Conservation (phyloP, 2,329 filamentous ascomycete species). For the Fusarium duplospermum region DNA sequence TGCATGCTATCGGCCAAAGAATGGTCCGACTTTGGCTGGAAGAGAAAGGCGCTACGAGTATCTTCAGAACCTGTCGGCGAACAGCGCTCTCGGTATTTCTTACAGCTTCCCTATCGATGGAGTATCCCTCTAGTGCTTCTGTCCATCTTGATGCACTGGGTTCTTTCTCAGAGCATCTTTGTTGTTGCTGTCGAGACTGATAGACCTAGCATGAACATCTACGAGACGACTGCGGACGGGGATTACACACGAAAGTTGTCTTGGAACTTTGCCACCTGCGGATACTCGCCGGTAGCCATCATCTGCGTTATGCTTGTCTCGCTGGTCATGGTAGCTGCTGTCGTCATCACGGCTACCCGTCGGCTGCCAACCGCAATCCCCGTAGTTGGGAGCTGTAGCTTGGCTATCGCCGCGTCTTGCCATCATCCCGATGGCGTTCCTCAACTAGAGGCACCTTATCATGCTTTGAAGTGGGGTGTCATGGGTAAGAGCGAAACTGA, state of each 20-base stretch:
- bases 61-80: neutral
- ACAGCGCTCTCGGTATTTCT: slow-evolving; percentile 21
- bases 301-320: neutral
- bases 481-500: neutral
- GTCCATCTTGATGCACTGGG: slow-evolving; percentile 14
- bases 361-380: slow-evolving; percentile 4
- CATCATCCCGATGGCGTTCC: slow-evolving; percentile 3
- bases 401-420: slow-evolving; percentile 22
- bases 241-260: neutral
- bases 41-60: slow-evolving; percentile 3
- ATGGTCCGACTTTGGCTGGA: slow-evolving; percentile 17
- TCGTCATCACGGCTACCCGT: neutral
- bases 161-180: slow-evolving; percentile 21
- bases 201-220: neutral
- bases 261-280: slow-evolving; percentile 7
- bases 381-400: slow-evolving; percentile 14
- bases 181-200: slow-evolving; percentile 4
- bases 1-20: slow-evolving; percentile 18
- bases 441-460: neutral
- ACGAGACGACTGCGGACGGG: neutral
- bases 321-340: neutral
- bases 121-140: neutral
- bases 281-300: slow-evolving; percentile 19
- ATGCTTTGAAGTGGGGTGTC: slow-evolving; percentile 10
- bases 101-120: slow-evolving; percentile 23